phyloP scores from a whole-genome alignment of 371 early-diverging fungal species.

The Mortierella sp. region DNA sequence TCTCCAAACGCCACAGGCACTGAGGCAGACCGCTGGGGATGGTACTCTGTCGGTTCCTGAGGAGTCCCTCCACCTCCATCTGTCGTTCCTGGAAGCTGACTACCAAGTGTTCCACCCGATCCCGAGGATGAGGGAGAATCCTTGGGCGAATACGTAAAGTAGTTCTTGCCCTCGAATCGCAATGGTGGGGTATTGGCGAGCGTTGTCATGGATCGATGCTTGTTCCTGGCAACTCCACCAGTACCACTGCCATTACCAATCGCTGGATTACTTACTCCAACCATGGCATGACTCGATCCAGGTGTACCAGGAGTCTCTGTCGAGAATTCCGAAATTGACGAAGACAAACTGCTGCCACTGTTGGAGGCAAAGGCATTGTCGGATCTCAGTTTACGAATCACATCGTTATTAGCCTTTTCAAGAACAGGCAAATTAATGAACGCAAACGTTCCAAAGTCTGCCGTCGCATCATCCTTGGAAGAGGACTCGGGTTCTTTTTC shows the following conservation, averaged over 20 bases:
- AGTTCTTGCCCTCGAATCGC: conserved; percentile 49
- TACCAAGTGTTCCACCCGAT: conserved; percentile 21
- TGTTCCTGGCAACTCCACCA: conserved; percentile 18
- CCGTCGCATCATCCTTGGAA: conserved; percentile 38
- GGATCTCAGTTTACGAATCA: conserved; percentile 74
- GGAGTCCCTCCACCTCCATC: conserved; percentile 16
- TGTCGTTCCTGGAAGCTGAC: conserved; percentile 14
- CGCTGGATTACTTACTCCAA: not conserved
- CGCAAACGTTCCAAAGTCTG: conserved; percentile 92
- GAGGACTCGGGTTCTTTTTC: conserved; percentile 21
- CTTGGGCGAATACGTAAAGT: conserved; percentile 49
- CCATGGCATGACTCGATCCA: conserved; percentile 9
- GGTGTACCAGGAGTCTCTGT: conserved; percentile 42
- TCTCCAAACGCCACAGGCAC: conserved; percentile 51
- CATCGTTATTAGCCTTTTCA: conserved; percentile 90
- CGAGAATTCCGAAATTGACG: conserved; percentile 39
- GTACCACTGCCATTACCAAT: conserved; percentile 1
- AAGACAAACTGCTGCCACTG: conserved; percentile 40
- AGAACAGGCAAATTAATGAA: conserved; percentile 91
- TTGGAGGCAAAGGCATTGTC: conserved; percentile 44
- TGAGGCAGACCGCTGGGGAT: conserved; percentile 49
- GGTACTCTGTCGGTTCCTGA: conserved; percentile 32
- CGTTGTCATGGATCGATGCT: conserved; percentile 48
- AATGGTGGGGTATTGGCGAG: conserved; percentile 40
- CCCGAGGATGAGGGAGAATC: conserved; percentile 42